phyloP scores from a whole-genome alignment of 2,329 filamentous ascomycete species.

The Gliomastix tumulicola region DNA sequence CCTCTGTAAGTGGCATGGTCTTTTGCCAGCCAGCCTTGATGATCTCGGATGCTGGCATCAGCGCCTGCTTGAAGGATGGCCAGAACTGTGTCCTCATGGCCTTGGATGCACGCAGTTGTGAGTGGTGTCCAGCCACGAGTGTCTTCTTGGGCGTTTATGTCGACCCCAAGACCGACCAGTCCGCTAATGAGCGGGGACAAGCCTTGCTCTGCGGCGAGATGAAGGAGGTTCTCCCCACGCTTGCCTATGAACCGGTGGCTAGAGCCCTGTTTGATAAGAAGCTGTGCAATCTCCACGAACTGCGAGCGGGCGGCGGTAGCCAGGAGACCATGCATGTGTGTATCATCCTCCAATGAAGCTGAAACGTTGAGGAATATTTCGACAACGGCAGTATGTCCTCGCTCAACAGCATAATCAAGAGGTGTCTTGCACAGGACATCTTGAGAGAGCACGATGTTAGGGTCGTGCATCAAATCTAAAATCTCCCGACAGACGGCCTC shows the following conservation, averaged over 20 bases:
- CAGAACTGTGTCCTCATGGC: not conserved
- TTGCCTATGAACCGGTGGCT: not conserved
- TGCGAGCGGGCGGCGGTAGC: not conserved
- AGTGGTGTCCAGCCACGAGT: not conserved
- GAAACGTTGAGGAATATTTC: not conserved
- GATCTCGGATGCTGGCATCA: not conserved
- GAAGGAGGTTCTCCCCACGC: not conserved
- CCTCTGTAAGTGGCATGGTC: not conserved
- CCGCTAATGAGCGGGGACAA: not conserved
- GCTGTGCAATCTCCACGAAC: not conserved
- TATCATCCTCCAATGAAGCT: no score
- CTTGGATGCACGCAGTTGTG: not conserved
- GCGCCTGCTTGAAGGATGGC: not conserved
- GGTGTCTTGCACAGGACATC: not conserved
- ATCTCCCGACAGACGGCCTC: not conserved
- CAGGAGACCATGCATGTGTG: not conserved
- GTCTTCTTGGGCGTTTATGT: not conserved
- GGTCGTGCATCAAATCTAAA: not conserved
- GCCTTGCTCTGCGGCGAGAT: not conserved
- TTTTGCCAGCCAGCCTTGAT: not conserved
- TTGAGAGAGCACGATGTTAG: not conserved
- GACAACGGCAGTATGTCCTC: not conserved
- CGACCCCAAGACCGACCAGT: not conserved
- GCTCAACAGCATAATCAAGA: not conserved
- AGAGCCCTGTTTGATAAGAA: not conserved